phyloP scores from a whole-genome alignment of 345 rosid genomes.

The Rhizophora mangle region DNA sequence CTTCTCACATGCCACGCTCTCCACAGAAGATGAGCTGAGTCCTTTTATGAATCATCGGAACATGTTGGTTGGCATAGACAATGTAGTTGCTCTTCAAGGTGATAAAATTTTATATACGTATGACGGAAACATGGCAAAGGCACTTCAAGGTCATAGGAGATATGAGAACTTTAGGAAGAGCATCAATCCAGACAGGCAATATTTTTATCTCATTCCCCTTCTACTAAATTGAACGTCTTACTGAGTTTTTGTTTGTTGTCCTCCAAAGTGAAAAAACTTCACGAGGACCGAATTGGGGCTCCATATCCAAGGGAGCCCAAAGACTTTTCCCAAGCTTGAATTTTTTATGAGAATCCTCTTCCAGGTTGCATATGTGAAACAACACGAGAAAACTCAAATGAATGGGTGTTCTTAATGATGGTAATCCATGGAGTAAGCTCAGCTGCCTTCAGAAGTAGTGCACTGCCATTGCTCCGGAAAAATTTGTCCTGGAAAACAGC shows the following conservation, averaged over 20 bases:
- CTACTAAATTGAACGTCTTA: neutral
- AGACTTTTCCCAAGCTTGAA: slow-evolving; percentile 81
- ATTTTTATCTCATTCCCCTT: neutral
- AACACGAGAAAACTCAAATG: slow-evolving; percentile 5
- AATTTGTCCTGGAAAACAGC: slow-evolving; percentile 1
- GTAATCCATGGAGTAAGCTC: neutral
- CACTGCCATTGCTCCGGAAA: slow-evolving; percentile 7
- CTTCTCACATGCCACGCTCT: slow-evolving; percentile 80
- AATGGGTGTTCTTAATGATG: neutral
- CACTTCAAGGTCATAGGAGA: slow-evolving; percentile 90
- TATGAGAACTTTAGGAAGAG: slow-evolving; percentile 85
- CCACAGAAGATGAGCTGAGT: slow-evolving; percentile 64
- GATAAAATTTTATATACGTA: slow-evolving; percentile 83
- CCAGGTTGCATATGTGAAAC: slow-evolving; percentile 85
- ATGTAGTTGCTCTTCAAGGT: slow-evolving; percentile 83
- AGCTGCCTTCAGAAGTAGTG: slow-evolving; percentile 10
- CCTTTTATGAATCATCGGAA: slow-evolving; percentile 83
- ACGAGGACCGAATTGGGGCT: slow-evolving; percentile 62
- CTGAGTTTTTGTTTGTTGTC: neutral
- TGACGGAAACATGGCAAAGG: slow-evolving; percentile 98
- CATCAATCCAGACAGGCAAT: slow-evolving; percentile 82
- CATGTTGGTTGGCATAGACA: slow-evolving; percentile 92
- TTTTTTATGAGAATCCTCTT: slow-evolving; percentile 81
- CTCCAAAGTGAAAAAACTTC: slow-evolving; percentile 72
- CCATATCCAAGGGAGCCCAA: slow-evolving; percentile 71